These are phyloP conservation scores for Cystobasidiaceae sp. DNA, from an alignment of 1,284 basidiomycete genomes.

Conservation along the genomic window DNA sequence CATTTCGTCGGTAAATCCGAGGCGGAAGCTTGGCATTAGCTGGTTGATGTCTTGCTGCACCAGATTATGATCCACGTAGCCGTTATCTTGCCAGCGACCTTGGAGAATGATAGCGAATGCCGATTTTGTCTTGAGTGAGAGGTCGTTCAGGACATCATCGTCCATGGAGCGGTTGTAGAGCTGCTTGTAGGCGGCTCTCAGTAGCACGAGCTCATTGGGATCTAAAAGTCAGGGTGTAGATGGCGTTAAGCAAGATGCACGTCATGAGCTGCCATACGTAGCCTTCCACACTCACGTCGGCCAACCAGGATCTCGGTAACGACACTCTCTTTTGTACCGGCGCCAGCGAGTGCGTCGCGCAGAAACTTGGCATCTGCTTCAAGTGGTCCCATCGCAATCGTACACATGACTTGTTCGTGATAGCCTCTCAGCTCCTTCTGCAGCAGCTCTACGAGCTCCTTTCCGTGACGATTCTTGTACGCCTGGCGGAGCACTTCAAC, in stretches of 20 bases:
- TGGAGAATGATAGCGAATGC: constrained; percentile 18
- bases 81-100: constrained; percentile 41
- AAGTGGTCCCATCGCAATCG: constrained; percentile 43
- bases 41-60: constrained; percentile 4
- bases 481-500: constrained; percentile 40
- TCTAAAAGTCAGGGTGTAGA: background rate
- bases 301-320: constrained; percentile 45
- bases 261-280: background rate
- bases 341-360: constrained; percentile 43
- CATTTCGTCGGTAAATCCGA: constrained; percentile 27
- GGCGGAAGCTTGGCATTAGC: background rate
- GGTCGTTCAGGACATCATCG: constrained; percentile 44
- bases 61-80: constrained; percentile 31
- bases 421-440: constrained; percentile 45
- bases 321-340: constrained; percentile 45
- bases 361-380: constrained; percentile 43
- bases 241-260: too few species aligned
- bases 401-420: constrained; percentile 41
- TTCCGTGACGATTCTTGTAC: constrained; percentile 43
- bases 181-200: constrained; percentile 43
- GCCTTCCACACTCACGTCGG: constrained; percentile 31
- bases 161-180: constrained; percentile 42
- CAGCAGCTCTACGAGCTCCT: constrained; percentile 41
- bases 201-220: constrained; percentile 42
- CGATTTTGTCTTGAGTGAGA: constrained; percentile 41